Base-by-base conservation (phyloP, 305 asterid genomes). In the Fraxinus sp. region DNA sequence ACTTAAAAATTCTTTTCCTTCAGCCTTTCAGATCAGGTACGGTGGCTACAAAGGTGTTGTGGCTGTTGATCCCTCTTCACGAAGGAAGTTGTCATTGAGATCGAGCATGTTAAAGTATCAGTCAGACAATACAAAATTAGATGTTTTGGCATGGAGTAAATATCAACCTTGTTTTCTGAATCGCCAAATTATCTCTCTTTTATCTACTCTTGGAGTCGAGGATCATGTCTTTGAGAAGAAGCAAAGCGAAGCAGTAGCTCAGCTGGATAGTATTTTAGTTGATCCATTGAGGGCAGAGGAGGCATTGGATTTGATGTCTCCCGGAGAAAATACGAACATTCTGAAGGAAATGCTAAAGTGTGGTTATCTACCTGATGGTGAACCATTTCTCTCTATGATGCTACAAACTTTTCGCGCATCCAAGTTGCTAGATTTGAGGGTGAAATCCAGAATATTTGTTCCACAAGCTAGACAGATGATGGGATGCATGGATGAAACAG, bases 41-140 rank as follows among this genome's bases (percentile, higher is more conserved):
- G 92, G 86, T 79, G 91, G 91, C 55, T 89, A 76, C 76, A 89
- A 89, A 85, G 92, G 92, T 11, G 92, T 89, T 74, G 91, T 89
- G 81, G 89, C 89, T 16, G 84, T 89, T 81, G 91, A 89, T 84
- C 90, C 86, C 22, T 28, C 33, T 70, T 85, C 90, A 20, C 81
- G 87, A 64, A 37, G 30, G 82, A 89, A 89, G 80, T 59, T 89
- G 66, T 89, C 90, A 1, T 30, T 89, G 75, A 83, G 92, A 77
- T 13, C 37, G 8, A 89, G 92, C 86, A 89, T 89, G 92, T 81
- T 26, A 79, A 89, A 89, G 57, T 89, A 82, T 37, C 84, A 86
- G 7, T 89, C 90, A 39, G 70, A 74, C 20, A 86, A 86, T 79
- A 83, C 28, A 62, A 87, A 84, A 71, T 43, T 89, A 66, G 92